These are phyloP conservation scores for Phytopythium cucurbitacearum DNA, from an alignment of 352 stramenopile species.

Conservation along the genomic window DNA sequence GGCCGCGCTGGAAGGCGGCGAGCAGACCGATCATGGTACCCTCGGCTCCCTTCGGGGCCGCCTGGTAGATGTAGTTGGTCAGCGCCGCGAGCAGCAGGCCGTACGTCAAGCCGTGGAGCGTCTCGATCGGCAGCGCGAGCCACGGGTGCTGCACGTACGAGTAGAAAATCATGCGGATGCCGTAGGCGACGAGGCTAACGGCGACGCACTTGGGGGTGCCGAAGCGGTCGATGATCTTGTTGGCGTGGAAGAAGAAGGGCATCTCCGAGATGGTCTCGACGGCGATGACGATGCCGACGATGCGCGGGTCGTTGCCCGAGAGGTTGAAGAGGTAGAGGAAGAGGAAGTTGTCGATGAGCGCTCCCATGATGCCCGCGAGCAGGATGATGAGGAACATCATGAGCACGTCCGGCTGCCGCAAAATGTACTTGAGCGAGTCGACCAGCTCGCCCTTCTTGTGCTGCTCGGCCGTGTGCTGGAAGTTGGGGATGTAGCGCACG, in stretches of 20 bases:
- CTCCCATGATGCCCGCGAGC: conserved; percentile 25
- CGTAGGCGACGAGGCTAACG: conserved; percentile 30
- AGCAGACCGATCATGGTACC: conserved; percentile 42
- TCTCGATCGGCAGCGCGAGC: conserved; percentile 30
- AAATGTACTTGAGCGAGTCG: conserved; percentile 24
- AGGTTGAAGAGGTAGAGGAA: conserved; percentile 34
- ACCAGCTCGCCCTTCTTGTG: conserved; percentile 24
- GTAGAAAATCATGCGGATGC: conserved; percentile 32
- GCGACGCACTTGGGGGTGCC: conserved; percentile 31
- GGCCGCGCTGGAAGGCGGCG: conserved; percentile 28
- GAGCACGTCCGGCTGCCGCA: conserved; percentile 24
- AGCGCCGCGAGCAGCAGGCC: conserved; percentile 29
- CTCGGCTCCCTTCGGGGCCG: conserved; percentile 26
- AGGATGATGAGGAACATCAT: conserved; percentile 30
- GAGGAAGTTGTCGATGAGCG: conserved; percentile 29
- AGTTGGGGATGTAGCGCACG: conserved; percentile 29
- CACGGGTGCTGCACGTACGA: conserved; percentile 32
- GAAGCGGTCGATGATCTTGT: conserved; percentile 34
- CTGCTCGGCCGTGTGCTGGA: conserved; percentile 26
- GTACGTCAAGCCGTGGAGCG: conserved; percentile 39
- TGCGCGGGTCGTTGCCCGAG: conserved; percentile 23
- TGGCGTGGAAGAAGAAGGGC: conserved; percentile 44
- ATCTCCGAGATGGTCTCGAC: conserved; percentile 38
- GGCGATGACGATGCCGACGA: conserved; percentile 33
- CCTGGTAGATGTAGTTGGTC: conserved; percentile 41